A percentile compares a stretch with the other conserved stretches of the same genome.
phyloP scores from a whole-genome alignment of 441 rosid genomes.

The Populus hybrid region DNA sequence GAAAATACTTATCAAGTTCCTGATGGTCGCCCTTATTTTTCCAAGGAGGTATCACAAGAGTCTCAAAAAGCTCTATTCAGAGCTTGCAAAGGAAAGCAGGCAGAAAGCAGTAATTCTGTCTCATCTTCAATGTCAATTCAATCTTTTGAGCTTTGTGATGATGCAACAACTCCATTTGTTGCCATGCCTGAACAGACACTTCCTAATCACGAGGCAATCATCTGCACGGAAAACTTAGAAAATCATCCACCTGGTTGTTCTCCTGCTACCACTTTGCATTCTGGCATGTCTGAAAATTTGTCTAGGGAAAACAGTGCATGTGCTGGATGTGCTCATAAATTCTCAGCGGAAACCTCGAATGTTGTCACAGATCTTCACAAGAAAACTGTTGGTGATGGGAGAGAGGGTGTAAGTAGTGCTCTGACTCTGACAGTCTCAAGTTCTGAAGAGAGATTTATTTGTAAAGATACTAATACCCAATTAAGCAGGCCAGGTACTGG shows the following conservation, averaged over 20 bases:
- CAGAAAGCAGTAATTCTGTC: slow-evolving; percentile 69
- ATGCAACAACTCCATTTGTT: slow-evolving; percentile 60
- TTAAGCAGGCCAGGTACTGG: slow-evolving; percentile 31
- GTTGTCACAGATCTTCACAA: slow-evolving; percentile 29
- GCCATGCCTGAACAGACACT: slow-evolving; percentile 43
- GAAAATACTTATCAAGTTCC: slow-evolving; percentile 34
- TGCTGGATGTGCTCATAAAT: slow-evolving; percentile 28
- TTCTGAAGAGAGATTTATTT: slow-evolving; percentile 31
- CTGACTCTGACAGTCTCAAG: slow-evolving; percentile 21
- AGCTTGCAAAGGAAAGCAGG: slow-evolving; percentile 51
- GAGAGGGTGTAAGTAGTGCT: slow-evolving; percentile 23
- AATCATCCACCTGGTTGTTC: slow-evolving; percentile 34
- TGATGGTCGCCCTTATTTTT: slow-evolving; percentile 21
- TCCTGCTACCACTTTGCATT: slow-evolving; percentile 22
- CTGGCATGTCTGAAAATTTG: slow-evolving; percentile 31
- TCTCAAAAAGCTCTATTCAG: slow-evolving; percentile 37
- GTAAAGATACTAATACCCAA: slow-evolving; percentile 29
- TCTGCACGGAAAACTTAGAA: slow-evolving; percentile 30
- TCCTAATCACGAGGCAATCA: slow-evolving; percentile 33
- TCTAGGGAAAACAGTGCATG: slow-evolving; percentile 28
- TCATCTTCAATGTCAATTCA: slow-evolving; percentile 73
- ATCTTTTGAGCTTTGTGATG: slow-evolving; percentile 75
- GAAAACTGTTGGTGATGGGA: slow-evolving; percentile 20
- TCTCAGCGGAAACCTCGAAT: slow-evolving; percentile 36
- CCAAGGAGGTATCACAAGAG: slow-evolving; percentile 33